Evolutionary conservation across 2,329 filamentous ascomycete species (phyloP), one percentile per base, ranked within the genome.

Genomic region (Exserohilum rostratum): DNA sequence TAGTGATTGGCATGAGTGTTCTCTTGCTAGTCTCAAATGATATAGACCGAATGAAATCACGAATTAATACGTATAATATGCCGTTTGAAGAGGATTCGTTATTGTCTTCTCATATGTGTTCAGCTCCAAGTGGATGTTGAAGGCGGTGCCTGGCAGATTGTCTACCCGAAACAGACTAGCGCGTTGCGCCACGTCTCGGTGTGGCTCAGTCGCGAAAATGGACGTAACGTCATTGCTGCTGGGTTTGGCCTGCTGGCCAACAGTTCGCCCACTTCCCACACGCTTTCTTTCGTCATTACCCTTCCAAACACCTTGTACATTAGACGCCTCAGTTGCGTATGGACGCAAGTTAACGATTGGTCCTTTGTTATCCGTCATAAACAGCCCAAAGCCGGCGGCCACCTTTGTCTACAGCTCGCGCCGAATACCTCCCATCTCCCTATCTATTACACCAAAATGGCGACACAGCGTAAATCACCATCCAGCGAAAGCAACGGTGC

Each of bases 381-480:
- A 12, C n/a, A 22, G 25, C 37, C 2, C 29, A 17, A 39, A 22
- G 33, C 15, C 27, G 11, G 33, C 20, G 18, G 11, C 20, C 10
- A 25, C 37, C 27, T 30, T 33, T 18, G 29, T 31, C 17, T 44
- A 48, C 9, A 52, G 29, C 50, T 49, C 56, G n/a, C 17, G 34
- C 31, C 29, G 18, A 46, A 22, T 37, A 17, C 30, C 17, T 15
- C 15, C 15, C 18, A 25, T 34, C 18, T 31, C 15, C 18, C 29
- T 35, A 51, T 11, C 31, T 35, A 34, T 17, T 37, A 33, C 10
- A 48, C 43, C 49, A 45, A 49, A 43, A 75, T 75, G 72, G 66
- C 72, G 27, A 61, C 67, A 11, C 68, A 67, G 22, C 72, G 72
- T 61, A 74, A 69, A 68, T 57, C 62, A 44, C 57, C 66, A 22